Evolutionary conservation across 345 rosid species (phyloP).

Genomic region (Corymbia maculata): DNA sequence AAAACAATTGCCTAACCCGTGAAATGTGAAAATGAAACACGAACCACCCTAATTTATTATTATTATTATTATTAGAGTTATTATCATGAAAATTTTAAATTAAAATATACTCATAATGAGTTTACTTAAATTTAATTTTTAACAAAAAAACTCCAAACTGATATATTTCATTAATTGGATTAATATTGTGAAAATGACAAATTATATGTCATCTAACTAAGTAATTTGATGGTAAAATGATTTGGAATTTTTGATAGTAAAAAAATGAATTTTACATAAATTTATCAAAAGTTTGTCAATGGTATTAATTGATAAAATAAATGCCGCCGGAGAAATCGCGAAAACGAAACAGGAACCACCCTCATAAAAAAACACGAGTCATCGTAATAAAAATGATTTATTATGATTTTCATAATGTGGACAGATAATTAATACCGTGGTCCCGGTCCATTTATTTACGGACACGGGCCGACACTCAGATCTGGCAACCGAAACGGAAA

Average conservation of each 20-base stretch:
- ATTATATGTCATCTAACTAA: too few species aligned
- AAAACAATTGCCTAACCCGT: not conserved
- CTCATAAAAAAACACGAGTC: not conserved
- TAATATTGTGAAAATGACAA: too few species aligned
- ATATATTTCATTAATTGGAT: too few species aligned
- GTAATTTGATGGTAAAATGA: too few species aligned
- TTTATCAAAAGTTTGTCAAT: not conserved
- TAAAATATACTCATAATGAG: not conserved
- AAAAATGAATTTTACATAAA: not conserved
- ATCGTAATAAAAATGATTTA: not conserved
- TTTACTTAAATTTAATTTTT: not conserved
- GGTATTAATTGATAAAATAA: too few species aligned
- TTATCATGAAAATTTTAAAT: not conserved
- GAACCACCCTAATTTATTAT: not conserved
- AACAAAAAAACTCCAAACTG: not conserved
- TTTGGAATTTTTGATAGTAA: too few species aligned
- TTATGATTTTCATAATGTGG: not conserved
- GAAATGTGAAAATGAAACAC: not conserved
- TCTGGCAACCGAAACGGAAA: not conserved
- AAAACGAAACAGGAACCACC: not conserved
- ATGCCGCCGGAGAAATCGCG: not conserved
- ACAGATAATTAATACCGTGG: not conserved
- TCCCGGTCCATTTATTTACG: not conserved
- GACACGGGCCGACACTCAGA: not conserved
- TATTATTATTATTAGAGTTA: not conserved